Conservation (phyloP, 768 basidiomycete genomes). For the Botryobasidium botryosum region DNA sequence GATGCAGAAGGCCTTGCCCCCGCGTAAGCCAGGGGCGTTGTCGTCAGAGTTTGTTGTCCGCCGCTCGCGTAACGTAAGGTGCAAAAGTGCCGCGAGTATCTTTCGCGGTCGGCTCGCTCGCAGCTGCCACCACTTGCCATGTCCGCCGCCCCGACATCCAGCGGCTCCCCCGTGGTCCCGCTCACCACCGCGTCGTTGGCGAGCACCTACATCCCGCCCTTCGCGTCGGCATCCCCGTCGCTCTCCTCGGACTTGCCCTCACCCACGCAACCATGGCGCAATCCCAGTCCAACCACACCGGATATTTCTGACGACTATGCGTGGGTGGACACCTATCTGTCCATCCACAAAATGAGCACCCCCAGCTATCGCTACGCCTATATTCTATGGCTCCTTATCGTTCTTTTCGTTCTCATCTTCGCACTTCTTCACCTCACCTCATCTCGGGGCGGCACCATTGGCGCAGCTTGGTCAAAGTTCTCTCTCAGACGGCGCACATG, state of each 20-base stretch:
- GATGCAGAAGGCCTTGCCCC: too few relatives aligned
- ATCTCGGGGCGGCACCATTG: constrained; percentile 23
- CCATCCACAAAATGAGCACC: constrained; percentile 35
- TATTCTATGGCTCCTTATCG: constrained; percentile 40
- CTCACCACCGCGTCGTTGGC: constrained; percentile 9
- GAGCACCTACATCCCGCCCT: constrained; percentile 12
- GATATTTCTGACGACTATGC: constrained; percentile 27
- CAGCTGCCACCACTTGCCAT: too few relatives aligned
- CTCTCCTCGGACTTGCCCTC: constrained; percentile 2
- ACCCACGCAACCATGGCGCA: too few relatives aligned
- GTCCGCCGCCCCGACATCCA: too few relatives aligned
- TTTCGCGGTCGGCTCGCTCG: too few relatives aligned
- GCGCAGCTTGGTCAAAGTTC: constrained; percentile 44
- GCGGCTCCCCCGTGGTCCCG: background rate
- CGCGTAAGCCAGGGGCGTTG: too few relatives aligned
- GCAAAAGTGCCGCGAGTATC: too few relatives aligned
- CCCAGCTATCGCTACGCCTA: constrained; percentile 40
- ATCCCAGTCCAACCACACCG: constrained; percentile 29
- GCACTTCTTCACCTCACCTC: constrained; percentile 29
- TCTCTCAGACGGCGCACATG: constrained; percentile 39
- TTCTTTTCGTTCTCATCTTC: constrained; percentile 25
- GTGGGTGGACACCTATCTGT: constrained; percentile 41
- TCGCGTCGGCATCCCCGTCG: too few relatives aligned
- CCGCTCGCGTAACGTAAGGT: too few relatives aligned
- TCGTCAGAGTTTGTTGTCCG: too few relatives aligned